Base-by-base conservation (phyloP, 2,329 filamentous ascomycete genomes). In the Aspergillus felis region DNA sequence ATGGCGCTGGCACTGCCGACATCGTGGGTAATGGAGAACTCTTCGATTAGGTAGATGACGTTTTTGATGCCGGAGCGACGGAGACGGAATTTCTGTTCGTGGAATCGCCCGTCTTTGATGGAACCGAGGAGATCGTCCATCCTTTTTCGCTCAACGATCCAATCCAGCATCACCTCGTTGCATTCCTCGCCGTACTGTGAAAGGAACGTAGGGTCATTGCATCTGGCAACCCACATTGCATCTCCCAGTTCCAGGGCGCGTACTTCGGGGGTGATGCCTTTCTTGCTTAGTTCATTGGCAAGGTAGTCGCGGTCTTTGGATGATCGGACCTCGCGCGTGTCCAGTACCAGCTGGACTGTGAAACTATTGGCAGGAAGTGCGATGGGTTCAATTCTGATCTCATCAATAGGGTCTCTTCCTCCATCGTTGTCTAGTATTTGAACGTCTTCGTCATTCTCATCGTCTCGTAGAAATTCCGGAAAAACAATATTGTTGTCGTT, bases 81-180 rank as follows among this genome's bases (percentile, higher is more conserved):
- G 10, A 93, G 80, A 1, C 90, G 87, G 68, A 92, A 93, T 69
- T 94, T 93, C 69, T 94, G 90, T 70, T 94, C 90, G 64, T 88
- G 87, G 65, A 92, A 93, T 2, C 90, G 85, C 1, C 89, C 89
- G 61, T 93, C 90, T 71, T 89, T 91, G 74, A 94, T 91, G 60
- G 88, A 92, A 52, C 82, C 78, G n/a, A 93, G 82, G 50, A 94
- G 76, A 70, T 94, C 90, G 67, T 93, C 90, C 0, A 92, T 81
- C 8, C 90, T 82, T 70, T 94, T 94, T 59, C 90, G 82, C 74
- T 94, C 90, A 1, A 92, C 83, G 48, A 94, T 90, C 81, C 87
- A 91, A 71, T 93, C 90, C 4, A 94, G 78, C 50, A 91, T 84
- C 12, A 93, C 74, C 70, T 92, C 89, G 17, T 87, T 85, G 14